Evolutionary conservation across 305 asterid genomes (phyloP), one percentile per base, ranked within the genome.

Genomic region (Lippia alba): DNA sequence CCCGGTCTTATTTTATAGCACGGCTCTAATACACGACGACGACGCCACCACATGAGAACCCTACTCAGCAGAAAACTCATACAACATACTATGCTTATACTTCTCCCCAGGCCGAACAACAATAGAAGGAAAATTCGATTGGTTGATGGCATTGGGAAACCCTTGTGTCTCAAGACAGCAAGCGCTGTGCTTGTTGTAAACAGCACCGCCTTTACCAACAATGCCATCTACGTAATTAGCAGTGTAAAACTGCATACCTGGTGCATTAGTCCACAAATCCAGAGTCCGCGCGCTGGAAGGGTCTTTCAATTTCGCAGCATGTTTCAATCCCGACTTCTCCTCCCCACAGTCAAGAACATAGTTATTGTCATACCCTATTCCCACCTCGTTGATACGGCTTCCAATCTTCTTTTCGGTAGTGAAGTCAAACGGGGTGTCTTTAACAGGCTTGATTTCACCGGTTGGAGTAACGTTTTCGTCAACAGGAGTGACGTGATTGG

Each of bases 211-310:
- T 83, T 94, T 94, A 14, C 99, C 99, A 4, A 77, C 81, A 34
- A 94, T 56, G 3, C 97, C 98, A 19, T 81, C 67, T 24, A 91
- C 96, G 40, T 82, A 94, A 72, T 91, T 94, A 19, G 92, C 97
- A 1, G 99, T 91, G 76, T 94, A 91, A 79, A 94, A 90, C 86
- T 94, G 99, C 98, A 94, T 81, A 15, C 96, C 99, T 0, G 98
- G 97, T 30, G 97, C 97, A 81, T 80, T 76, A 5, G 99, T 91
- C 98, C 98, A 91, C 70, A 91, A 53, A 79, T 91, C 65, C 69
- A 94, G 82, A 63, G 95, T 88, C 84, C 99, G 84, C 3, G 86
- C 82, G 87, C 97, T 90, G 17, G 48, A 63, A 1, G 96, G 95
- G 76, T 91, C 99, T 84, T 74, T 88, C 81, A 94, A 54, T 62